These are phyloP conservation scores for Citrus sinensis DNA, from an alignment of 345 rosid genomes.

Conservation along the genomic window DNA sequence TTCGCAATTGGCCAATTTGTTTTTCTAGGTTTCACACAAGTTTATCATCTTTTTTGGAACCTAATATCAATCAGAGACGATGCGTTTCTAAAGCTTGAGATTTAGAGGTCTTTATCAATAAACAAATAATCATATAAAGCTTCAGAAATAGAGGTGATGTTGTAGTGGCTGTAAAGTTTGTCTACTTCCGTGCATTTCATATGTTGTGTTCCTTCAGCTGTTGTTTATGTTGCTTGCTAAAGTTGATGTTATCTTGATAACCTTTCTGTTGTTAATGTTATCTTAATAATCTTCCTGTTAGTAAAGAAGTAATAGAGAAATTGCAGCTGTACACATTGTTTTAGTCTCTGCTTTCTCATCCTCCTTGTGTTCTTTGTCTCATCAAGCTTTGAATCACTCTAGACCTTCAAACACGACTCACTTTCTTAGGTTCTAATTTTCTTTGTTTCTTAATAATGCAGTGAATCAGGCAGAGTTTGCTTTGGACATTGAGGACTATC, in stretches of 20 bases:
- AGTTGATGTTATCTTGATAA: not conserved
- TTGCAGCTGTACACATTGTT: not conserved
- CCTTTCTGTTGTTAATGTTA: no score
- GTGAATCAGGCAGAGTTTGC: conserved; percentile 68
- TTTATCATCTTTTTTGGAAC: not conserved
- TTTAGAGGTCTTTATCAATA: not conserved
- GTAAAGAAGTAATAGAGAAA: not conserved
- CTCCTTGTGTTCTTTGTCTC: conserved; percentile 2
- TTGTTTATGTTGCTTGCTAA: not conserved
- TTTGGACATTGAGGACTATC: conserved; percentile 89
- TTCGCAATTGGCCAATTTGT: not conserved
- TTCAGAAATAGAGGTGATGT: not conserved
- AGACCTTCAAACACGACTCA: not conserved
- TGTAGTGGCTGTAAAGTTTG: not conserved
- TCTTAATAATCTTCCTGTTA: not conserved
- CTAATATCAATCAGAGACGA: not conserved
- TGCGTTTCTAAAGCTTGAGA: not conserved
- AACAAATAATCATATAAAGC: not conserved
- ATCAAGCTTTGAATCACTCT: not conserved
- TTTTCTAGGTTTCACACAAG: not conserved
- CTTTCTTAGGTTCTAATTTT: not conserved
- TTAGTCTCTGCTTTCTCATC: not conserved
- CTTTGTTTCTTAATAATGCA: conserved; percentile 29
- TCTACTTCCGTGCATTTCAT: not conserved
- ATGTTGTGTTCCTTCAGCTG: not conserved